Base-by-base conservation (phyloP, 73 alveolate species). In the Paramecium sexaurelia region DNA sequence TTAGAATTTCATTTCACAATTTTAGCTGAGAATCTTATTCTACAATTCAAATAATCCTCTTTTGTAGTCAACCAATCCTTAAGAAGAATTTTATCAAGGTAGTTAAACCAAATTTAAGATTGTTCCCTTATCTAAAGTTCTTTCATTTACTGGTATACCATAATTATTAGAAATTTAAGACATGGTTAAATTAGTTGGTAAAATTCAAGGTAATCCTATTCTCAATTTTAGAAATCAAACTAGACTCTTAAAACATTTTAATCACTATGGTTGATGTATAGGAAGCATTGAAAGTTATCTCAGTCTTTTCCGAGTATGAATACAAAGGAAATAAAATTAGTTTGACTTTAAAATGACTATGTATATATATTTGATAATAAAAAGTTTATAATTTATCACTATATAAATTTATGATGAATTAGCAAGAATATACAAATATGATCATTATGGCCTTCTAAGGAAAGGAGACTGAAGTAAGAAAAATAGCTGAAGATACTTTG, bases 241-340 rank as follows among this genome's bases (percentile, higher is more conserved):
- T 61, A 26, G 83, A 61, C 29, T 11, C 86, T 71, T 9, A 37
- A 13, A 11, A 19, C 26, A 32, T 71, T 71, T 6, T 11, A 35
- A 35, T 71, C 1, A 71, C 32, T 1, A 78, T 78, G 90, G 41
- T 61, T 6, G 90, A 78, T 40, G 22, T 78, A 10, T 78, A 29
- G 9, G 90, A 78, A 78, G 90, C 73, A 6, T 45, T 78, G 33
- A 78, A 78, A 78, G 90, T 78, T 17, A 78, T 78, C 24, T 32
- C 90, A 10, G 90, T 78, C 45, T 78, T 78, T 78, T 39, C 75
- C 1, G 90, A 78, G 22, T 78, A 78, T 45, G 86, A 71, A 11
- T 71, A 71, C 86, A 71, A 71, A 36, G 83, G 83, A 32, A 61
- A 61, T 13, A 61, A 32, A 61, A 61, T 61, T 29, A 61, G 43